phyloP scores from a whole-genome alignment of 257 asterid genomes.

The Henckelia pumila region DNA sequence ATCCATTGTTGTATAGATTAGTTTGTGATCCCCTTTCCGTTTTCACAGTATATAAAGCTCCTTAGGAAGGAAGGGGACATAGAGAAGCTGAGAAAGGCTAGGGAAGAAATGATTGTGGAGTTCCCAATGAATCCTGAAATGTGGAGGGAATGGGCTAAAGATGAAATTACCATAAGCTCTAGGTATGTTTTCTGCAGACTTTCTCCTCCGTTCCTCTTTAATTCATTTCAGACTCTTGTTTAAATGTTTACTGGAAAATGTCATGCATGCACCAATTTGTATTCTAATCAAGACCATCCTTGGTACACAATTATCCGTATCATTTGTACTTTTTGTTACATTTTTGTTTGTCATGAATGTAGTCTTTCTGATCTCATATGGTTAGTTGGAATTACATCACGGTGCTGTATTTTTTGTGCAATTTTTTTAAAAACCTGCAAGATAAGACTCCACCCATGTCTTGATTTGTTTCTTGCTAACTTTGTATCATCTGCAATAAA shows the following conservation, averaged over 20 bases:
- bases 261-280: background rate
- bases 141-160: conserved; percentile 98
- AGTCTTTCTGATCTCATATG: background rate
- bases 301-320: background rate
- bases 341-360: too few relatives aligned
- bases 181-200: conserved; percentile 42
- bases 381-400: background rate
- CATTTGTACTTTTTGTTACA: background rate
- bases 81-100: conserved; percentile 77
- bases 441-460: background rate
- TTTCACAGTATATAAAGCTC: conserved; percentile 59
- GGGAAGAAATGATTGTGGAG: conserved; percentile 82
- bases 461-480: background rate
- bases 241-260: background rate
- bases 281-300: background rate
- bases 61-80: conserved; percentile 87
- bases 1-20: background rate
- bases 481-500: background rate
- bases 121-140: conserved; percentile 76
- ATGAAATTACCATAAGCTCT: conserved; percentile 60
- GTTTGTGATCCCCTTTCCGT: conserved; percentile 16
- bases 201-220: conserved; percentile 1
- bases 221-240: conserved; percentile 7
- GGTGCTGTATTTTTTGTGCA: background rate
- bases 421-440: background rate